Evolutionary conservation across 805 yeast genomes (phyloP), one percentile per base, ranked within the genome.

Genomic region (Saccharomycopsis malanga): DNA sequence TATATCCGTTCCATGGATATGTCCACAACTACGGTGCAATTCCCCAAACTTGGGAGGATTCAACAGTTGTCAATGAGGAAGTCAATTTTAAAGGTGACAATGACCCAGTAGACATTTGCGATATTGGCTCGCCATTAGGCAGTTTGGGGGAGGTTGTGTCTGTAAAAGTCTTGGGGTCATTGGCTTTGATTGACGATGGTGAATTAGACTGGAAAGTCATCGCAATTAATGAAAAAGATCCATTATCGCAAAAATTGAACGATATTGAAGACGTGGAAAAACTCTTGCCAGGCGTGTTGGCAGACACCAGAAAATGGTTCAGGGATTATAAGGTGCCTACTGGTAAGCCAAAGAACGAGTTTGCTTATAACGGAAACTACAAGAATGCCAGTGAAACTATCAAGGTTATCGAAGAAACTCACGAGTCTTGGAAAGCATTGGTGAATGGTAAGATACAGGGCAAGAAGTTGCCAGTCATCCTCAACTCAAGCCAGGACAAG

Each of bases 31-130:
- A 87, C 61, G 94, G 96, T 39, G 91, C 94, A 2, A 71, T 86
- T 57, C 89, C 95, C 15, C 95, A 86, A 69, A 91, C 98, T 3
- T 91, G 98, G 98, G 98, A 91, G 66, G 95, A 93, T 61, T 94
- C 95, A n/a, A 76, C 81, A 49, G 69, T 68, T 44, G 58, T 55
- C 23, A 42, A 51, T 44, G 46, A 70, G 66, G 57, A 61, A 30
- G 53, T 47, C 66, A 64, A 63, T 3, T 63, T 74, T 30, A 65
- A 66, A 52, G 98, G 98, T 52, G 98, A 91, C 67, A 86, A 87
- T 61, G 98, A 91, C 65, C 98, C 98, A 3, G 69, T 91, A 53
- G 98, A 91, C 61, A 89, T 89, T 39, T 81, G 96, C 61, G 98
- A 91, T 59, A 87, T 91, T 50, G 95, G 96, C 58, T 63, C 64